phyloP scores from a whole-genome alignment of 2,329 filamentous ascomycete genomes.

The Chalaropsis thielavioides region DNA sequence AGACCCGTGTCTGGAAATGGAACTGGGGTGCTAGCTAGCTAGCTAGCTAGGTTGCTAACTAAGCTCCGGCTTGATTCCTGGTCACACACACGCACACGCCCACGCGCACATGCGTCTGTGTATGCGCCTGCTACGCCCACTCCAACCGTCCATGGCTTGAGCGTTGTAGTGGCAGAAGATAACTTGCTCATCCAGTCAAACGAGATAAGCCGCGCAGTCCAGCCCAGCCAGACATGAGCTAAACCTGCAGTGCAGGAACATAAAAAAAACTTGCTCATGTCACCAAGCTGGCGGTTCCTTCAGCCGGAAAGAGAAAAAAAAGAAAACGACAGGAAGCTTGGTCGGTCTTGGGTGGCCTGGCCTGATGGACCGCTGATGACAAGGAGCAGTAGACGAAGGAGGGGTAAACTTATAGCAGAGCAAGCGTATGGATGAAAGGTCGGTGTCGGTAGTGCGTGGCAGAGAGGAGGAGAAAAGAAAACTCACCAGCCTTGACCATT shows the following conservation, averaged over 20 bases:
- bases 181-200: conserved; percentile 4
- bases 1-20: background rate
- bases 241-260: background rate
- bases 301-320: too few species aligned
- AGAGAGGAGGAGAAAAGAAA: background rate
- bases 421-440: background rate
- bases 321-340: conserved; percentile 10
- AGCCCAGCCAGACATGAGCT: background rate
- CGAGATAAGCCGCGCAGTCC: background rate
- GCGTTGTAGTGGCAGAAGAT: conserved; percentile 17
- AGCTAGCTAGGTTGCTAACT: background rate
- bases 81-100: background rate
- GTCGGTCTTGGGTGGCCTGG: background rate
- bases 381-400: background rate
- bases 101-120: background rate
- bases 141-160: background rate
- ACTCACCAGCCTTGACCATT: conserved; percentile 21
- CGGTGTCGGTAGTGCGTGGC: background rate
- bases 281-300: background rate
- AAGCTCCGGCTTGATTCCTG: background rate
- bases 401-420: conserved; percentile 3
- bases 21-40: background rate
- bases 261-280: background rate
- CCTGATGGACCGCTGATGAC: background rate
- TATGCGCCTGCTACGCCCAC: background rate